These are phyloP conservation scores for Coemansia sp. DNA, from an alignment of 192 early-diverging fungal species.

Conservation along the genomic window DNA sequence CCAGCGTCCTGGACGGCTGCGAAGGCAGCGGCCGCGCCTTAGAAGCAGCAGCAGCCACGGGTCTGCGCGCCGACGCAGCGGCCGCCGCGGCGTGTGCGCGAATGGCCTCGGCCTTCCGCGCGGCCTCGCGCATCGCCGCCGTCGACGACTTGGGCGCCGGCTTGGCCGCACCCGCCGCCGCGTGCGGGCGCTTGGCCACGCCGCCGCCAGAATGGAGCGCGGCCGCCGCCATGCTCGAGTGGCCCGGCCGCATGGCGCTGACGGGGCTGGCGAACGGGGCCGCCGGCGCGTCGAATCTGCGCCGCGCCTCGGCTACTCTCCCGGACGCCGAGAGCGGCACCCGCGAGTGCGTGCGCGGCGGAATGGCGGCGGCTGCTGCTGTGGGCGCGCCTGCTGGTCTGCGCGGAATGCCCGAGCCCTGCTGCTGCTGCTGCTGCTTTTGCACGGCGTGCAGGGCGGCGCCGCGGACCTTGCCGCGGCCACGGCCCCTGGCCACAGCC, in stretches of 20 bases:
- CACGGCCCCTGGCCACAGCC: slow-evolving; percentile 16
- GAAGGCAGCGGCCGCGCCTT: slow-evolving; percentile 14
- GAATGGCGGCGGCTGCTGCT: background rate
- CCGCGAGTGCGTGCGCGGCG: slow-evolving; percentile 34
- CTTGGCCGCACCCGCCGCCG: background rate
- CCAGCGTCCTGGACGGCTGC: slow-evolving; percentile 34
- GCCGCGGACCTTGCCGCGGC: slow-evolving; percentile 4
- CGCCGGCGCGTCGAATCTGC: slow-evolving; percentile 31
- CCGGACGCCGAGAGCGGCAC: slow-evolving; percentile 10
- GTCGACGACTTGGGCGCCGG: slow-evolving; percentile 34
- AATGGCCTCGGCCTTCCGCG: slow-evolving; percentile 22
- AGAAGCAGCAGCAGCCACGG: background rate
- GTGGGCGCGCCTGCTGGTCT: slow-evolving; percentile 12
- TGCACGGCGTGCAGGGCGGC: slow-evolving; percentile 14
- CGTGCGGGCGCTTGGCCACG: background rate
- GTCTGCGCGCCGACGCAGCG: slow-evolving; percentile 1
- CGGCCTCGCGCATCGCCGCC: slow-evolving; percentile 50
- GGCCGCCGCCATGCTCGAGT: slow-evolving; percentile 28
- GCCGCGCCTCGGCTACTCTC: slow-evolving; percentile 44
- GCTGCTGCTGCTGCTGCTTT: background rate
- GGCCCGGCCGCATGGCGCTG: slow-evolving; percentile 46
- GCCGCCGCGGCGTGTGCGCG: slow-evolving; percentile 16
- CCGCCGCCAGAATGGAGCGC: background rate
- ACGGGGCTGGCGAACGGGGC: slow-evolving; percentile 31
- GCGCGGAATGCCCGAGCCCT: slow-evolving; percentile 26